A percentile compares a stretch with the other conserved stretches of the same genome.
Evolutionary conservation across 352 stramenopile genomes (phyloP).

Genomic region (Aphanomyces cochlioides): DNA sequence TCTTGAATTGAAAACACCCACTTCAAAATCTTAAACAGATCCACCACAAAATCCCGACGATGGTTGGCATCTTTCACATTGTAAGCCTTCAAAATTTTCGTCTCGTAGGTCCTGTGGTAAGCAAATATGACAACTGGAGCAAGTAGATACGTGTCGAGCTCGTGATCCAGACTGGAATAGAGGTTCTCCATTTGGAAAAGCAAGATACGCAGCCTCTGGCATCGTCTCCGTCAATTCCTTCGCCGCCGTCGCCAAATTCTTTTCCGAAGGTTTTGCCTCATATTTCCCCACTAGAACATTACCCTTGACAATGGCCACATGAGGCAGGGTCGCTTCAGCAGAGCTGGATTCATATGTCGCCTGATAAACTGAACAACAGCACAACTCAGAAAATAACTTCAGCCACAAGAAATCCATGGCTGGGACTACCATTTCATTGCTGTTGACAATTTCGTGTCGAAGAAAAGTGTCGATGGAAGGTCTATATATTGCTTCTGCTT

Average conservation of each 20-base stretch:
- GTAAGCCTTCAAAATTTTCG: not conserved
- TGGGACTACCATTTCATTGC: not conserved
- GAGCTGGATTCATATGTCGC: not conserved
- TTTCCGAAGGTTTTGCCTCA: not conserved
- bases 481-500: not conserved
- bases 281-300: conserved; percentile 1
- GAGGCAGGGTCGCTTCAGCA: not conserved
- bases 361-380: not conserved
- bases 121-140: not conserved
- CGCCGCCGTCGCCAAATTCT: not conserved
- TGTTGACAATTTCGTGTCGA: not conserved
- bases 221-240: conserved; percentile 1
- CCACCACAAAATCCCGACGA: not conserved
- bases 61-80: not conserved
- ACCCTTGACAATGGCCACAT: not conserved
- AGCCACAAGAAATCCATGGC: conserved; percentile 6
- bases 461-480: not conserved
- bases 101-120: not conserved
- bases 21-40: not conserved
- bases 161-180: not conserved
- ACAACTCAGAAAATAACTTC: not conserved
- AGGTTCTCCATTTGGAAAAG: not conserved
- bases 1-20: not conserved
- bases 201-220: not conserved
- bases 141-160: not conserved